Evolutionary conservation across 2,329 filamentous ascomycete genomes (phyloP), one percentile per base, ranked within the genome.

Genomic region (Davidsoniella eucalypti): DNA sequence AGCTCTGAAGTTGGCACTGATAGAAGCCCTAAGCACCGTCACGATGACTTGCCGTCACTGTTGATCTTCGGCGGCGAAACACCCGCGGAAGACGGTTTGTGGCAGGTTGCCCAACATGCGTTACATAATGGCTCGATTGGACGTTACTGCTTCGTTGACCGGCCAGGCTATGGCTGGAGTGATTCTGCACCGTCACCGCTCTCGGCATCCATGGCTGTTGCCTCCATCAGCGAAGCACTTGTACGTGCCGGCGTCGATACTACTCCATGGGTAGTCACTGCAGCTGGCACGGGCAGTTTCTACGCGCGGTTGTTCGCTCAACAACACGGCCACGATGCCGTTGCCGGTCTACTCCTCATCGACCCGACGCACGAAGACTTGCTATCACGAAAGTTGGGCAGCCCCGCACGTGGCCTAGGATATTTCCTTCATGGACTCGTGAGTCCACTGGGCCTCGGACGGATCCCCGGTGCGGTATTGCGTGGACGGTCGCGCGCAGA

Each of bases 161-260:
- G 92, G 18, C 92, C 92, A 1, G 92, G 92, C 1, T 75, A 90
- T 51, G 90, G 76, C 5, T 94, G 87, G 71, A 79, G 75, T 44
- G 92, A 98, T 64, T 90, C 92, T 50, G 87, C 90, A 0, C 92
- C 92, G 2, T 95, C 88, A 5, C 92, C 92, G 0, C 81, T 94
- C 58, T 94, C 86, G 4, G 90, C 87, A 4, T 87, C 88, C 41
- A 94, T 95, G 76, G 82, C 84, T n/a, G 81, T 85, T 4, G 87
- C 94, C 59, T 86, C 81, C 0, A 70, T 96, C 23, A 88, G 86
- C 41, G 88, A 96, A 66, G 86, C 87, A 2, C 73, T 98, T 5
- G 80, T 82, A 2, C 71, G 78, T 39, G 78, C 84, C 3, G 87
- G 82, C 23, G 9, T 33, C 29, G 92, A 96, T 65, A 72, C 79